phyloP scores from a whole-genome alignment of 208 protist species.

The Ichthyophonus hoferi region DNA sequence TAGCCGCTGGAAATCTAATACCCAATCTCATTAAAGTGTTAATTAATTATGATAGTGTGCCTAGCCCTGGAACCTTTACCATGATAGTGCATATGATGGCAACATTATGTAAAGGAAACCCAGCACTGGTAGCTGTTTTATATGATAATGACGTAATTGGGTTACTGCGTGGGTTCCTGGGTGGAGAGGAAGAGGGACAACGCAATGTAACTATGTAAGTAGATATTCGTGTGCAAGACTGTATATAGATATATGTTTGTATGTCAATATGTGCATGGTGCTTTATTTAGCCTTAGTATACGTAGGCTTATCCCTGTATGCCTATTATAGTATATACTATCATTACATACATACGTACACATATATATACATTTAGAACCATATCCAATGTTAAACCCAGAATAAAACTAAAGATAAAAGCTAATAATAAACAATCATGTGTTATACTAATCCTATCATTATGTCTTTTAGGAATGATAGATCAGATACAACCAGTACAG shows the following conservation, averaged over 20 bases:
- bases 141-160: slow-evolving; percentile 17
- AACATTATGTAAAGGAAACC: neutral
- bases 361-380: neutral
- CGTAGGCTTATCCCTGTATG: neutral
- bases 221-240: neutral
- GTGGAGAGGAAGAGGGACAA: neutral
- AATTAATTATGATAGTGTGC: too few species aligned
- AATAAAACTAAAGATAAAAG: too few species aligned
- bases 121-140: neutral
- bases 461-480: too few species aligned
- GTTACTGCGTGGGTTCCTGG: neutral
- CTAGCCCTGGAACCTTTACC: slow-evolving; percentile 13
- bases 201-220: too few species aligned
- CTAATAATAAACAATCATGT: too few species aligned
- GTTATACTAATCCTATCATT: too few species aligned
- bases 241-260: neutral
- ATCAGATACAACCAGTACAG: too few species aligned
- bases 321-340: too few species aligned
- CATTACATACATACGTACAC: neutral
- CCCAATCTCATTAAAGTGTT: neutral
- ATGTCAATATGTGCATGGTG: neutral
- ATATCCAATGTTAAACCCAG: too few species aligned
- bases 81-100: slow-evolving; percentile 38
- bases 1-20: neutral
- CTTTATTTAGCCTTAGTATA: neutral